A percentile compares a stretch with the other conserved stretches of the same genome.
phyloP scores from a whole-genome alignment of 345 rosid genomes.

The Balakata baccata region DNA sequence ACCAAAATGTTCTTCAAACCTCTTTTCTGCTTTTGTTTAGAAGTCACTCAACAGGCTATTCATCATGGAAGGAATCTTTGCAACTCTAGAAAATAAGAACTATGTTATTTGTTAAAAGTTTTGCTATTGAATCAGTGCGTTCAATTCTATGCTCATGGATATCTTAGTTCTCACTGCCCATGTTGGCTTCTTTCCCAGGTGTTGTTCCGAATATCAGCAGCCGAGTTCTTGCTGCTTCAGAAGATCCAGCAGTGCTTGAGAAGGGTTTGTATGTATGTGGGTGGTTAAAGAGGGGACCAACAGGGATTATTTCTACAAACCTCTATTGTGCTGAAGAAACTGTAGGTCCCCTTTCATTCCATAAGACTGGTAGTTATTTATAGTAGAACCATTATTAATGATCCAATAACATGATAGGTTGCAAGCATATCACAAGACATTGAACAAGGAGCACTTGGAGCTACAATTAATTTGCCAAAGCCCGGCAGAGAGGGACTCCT shows the following conservation, averaged over 20 bases:
- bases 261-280: slow-evolving; percentile 87
- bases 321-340: slow-evolving; percentile 91
- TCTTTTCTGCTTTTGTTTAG: too few species aligned
- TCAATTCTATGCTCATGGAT: neutral
- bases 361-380: neutral
- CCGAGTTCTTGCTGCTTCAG: slow-evolving; percentile 56
- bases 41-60: too few species aligned
- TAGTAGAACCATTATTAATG: neutral
- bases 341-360: slow-evolving; percentile 41
- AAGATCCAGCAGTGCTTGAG: slow-evolving; percentile 41
- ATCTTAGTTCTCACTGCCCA: neutral
- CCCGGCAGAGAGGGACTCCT: slow-evolving; percentile 71
- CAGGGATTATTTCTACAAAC: slow-evolving; percentile 84
- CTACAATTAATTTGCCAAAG: slow-evolving; percentile 33
- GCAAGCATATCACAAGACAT: slow-evolving; percentile 71
- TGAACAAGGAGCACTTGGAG: slow-evolving; percentile 39
- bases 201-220: slow-evolving; percentile 66
- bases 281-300: slow-evolving; percentile 96
- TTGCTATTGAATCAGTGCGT: neutral
- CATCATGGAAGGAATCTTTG: neutral
- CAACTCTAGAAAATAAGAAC: neutral
- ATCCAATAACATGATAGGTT: slow-evolving; percentile 42
- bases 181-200: slow-evolving; percentile 42
- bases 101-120: neutral
- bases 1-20: slow-evolving; percentile 1